Conservation (phyloP, 2,329 filamentous ascomycete genomes). For the Talaromyces sp. region DNA sequence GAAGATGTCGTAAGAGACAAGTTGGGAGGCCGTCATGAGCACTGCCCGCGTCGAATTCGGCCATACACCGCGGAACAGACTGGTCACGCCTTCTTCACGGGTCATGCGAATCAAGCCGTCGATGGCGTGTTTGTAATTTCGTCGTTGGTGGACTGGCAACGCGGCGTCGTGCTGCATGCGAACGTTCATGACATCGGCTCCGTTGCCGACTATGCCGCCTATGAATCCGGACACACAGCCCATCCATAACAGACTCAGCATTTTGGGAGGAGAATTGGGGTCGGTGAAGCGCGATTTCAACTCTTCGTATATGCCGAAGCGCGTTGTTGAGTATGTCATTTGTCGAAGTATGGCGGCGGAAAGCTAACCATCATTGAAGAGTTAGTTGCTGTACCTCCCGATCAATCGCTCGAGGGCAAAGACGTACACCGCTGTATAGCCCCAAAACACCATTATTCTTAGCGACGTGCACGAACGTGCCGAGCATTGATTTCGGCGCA, state of each 20-base stretch:
- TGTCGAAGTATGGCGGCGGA: conserved; percentile 91
- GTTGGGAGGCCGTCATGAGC: conserved; percentile 63
- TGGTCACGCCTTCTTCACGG: conserved; percentile 71
- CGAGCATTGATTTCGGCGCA: conserved; percentile 74
- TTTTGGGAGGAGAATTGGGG: conserved; percentile 55
- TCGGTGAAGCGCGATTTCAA: conserved; percentile 69
- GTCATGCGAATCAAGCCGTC: conserved; percentile 84
- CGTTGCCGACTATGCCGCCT: conserved; percentile 87
- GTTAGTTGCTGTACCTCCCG: neutral
- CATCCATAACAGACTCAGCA: conserved; percentile 75
- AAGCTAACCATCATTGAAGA: conserved; percentile 47
- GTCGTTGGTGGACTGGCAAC: conserved; percentile 66
- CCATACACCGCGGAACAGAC: conserved; percentile 73
- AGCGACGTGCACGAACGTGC: conserved; percentile 79
- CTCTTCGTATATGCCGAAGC: conserved; percentile 95
- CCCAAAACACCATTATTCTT: conserved; percentile 71
- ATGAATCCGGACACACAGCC: conserved; percentile 79
- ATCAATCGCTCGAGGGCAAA: neutral
- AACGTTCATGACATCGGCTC: conserved; percentile 93
- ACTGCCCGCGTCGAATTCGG: conserved; percentile 60
- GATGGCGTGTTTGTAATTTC: conserved; percentile 85
- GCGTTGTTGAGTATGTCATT: conserved; percentile 91
- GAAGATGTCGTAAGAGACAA: conserved; percentile 63
- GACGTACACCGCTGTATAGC: conserved; percentile 73
- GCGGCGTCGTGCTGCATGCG: conserved; percentile 94